Evolutionary conservation across 257 asterid species (phyloP).

Genomic region (Agastache rugosa): DNA sequence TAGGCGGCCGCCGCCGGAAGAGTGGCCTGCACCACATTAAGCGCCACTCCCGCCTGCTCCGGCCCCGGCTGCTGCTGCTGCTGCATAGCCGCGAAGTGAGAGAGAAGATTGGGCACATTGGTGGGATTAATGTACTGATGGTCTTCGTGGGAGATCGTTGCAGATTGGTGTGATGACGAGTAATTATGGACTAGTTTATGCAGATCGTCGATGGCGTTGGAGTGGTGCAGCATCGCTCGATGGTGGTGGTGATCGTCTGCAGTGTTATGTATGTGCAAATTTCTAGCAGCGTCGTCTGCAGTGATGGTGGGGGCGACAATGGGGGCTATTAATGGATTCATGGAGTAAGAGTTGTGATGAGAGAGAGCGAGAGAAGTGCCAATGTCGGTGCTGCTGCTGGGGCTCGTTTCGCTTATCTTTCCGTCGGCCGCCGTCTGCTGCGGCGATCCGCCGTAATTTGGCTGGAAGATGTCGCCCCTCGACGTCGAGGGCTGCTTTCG

Average conservation of each 20-base stretch:
- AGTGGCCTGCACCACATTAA: conserved; percentile 43
- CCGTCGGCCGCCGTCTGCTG: conserved; percentile 41
- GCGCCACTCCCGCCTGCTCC: conserved; percentile 24
- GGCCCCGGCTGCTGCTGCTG: conserved; percentile 36
- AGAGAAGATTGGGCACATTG: conserved; percentile 44
- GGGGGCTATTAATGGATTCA: conserved; percentile 39
- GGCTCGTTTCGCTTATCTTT: conserved; percentile 59
- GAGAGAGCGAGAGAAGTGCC: conserved; percentile 60
- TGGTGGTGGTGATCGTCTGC: conserved; percentile 1
- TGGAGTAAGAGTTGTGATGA: conserved; percentile 42
- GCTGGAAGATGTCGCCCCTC: conserved; percentile 17
- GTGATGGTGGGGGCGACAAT: conserved; percentile 22
- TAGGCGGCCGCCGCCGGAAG: conserved; percentile 48
- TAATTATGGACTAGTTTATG: conserved; percentile 63
- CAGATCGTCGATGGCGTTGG: conserved; percentile 63
- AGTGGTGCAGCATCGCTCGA: conserved; percentile 29
- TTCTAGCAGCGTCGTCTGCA: conserved; percentile 17
- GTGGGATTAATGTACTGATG: conserved; percentile 23
- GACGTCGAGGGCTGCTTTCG: neutral
- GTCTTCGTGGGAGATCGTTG: conserved; percentile 29
- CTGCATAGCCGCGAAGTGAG: conserved; percentile 46
- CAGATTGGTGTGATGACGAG: conserved; percentile 41
- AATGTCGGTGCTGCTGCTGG: conserved; percentile 54
- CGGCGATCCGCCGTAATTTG: conserved; percentile 31
- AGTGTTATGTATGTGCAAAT: no score